A percentile compares a stretch with the other conserved stretches of the same genome.
Conservation (phyloP, 2,329 filamentous ascomycete genomes). For the Cytospora chrysosperma region DNA sequence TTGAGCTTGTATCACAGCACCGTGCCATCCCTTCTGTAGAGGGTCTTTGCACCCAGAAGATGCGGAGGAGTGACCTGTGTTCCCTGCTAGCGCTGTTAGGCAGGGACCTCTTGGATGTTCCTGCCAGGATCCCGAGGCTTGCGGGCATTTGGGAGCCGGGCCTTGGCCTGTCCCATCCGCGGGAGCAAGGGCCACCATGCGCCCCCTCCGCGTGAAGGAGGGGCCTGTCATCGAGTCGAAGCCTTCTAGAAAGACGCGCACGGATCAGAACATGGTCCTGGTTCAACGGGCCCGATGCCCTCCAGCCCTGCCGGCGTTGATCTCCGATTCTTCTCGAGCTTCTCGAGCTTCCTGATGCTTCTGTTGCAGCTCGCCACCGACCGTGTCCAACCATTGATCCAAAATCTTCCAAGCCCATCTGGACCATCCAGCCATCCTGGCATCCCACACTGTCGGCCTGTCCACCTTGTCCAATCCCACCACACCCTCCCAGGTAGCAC, state of each 20-base stretch:
- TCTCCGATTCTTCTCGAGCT: conserved; percentile 19
- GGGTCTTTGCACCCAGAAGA: background rate
- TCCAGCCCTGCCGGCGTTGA: conserved; percentile 1
- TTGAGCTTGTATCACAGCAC: conserved; percentile 11
- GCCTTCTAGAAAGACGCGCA: conserved; percentile 24
- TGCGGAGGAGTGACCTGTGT: background rate
- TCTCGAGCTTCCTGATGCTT: conserved; percentile 22
- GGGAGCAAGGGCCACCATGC: conserved; percentile 18
- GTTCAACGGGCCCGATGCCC: conserved; percentile 1
- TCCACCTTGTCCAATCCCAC: conserved; percentile 8
- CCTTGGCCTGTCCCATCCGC: conserved; percentile 18
- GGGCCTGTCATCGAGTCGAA: conserved; percentile 18
- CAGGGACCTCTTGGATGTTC: background rate
- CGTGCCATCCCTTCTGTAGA: conserved; percentile 1
- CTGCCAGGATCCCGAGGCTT: background rate
- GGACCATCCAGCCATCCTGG: background rate
- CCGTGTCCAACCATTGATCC: conserved; percentile 15
- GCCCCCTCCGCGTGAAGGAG: conserved; percentile 6
- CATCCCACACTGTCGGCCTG: background rate
- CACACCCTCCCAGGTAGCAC: conserved; percentile 8
- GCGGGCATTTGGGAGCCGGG: conserved; percentile 12
- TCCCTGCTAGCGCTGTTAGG: background rate
- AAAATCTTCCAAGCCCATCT: too few species aligned
- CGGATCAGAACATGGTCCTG: conserved; percentile 15
- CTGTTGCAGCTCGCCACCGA: conserved; percentile 22